These are phyloP conservation scores for Gonium pectorale DNA, from an alignment of 139 green algal genomes.

Conservation along the genomic window DNA sequence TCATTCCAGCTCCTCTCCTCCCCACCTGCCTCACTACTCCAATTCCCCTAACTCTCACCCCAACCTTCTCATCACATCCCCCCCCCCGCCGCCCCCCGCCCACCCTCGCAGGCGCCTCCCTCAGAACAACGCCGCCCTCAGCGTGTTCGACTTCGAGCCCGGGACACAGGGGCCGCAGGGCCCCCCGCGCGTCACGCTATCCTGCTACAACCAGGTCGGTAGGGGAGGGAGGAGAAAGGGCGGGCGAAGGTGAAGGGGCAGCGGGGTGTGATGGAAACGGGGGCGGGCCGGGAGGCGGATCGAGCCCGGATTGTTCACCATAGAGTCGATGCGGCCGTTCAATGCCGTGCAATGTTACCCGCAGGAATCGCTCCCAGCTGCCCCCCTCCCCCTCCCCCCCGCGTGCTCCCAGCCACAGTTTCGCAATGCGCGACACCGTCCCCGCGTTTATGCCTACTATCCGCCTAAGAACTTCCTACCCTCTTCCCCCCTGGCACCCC, in stretches of 20 bases:
- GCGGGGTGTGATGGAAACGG: not conserved
- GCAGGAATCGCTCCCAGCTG: not conserved
- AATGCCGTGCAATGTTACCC: not conserved
- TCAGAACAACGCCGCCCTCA: slow-evolving; percentile 83
- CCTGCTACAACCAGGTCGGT: slow-evolving; percentile 48
- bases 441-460: not conserved
- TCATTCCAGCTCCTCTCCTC: no score
- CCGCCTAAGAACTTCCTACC: not conserved
- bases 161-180: not conserved
- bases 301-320: not conserved
- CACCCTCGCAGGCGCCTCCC: slow-evolving; percentile 52
- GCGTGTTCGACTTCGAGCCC: slow-evolving; percentile 85
- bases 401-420: not conserved
- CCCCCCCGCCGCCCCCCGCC: no score
- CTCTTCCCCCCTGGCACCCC: not conserved
- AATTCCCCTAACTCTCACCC: no score
- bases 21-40: no score
- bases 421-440: not conserved
- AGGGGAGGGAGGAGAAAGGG: not conserved
- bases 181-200: slow-evolving; percentile 3
- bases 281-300: no score
- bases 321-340: not conserved
- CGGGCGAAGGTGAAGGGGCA: not conserved
- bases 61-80: no score
- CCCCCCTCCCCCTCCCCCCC: not conserved